phyloP scores from a whole-genome alignment of 208 protist genomes.

The Trypanosoma mega region DNA sequence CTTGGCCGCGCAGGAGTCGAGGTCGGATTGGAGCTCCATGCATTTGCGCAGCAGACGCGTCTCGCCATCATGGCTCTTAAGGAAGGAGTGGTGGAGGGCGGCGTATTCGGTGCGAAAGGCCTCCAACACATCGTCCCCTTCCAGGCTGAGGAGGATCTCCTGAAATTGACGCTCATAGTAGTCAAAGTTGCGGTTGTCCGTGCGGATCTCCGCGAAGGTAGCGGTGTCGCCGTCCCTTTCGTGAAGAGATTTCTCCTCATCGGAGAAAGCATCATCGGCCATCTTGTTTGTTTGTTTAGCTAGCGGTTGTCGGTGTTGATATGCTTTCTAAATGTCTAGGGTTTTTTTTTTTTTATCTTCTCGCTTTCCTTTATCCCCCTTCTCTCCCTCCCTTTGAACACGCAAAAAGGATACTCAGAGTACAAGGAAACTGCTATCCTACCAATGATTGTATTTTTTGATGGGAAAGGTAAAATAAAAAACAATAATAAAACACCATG shows the following conservation, averaged over 20 bases:
- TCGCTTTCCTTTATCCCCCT: neutral
- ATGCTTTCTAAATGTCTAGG: neutral
- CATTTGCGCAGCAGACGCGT: conserved; percentile 96
- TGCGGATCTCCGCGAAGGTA: conserved; percentile 52
- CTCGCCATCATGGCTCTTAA: conserved; percentile 97
- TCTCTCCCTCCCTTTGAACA: conserved; percentile 1
- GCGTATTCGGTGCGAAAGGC: conserved; percentile 96
- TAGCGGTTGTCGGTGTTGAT: no score
- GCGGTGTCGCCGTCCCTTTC: no score
- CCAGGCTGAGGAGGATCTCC: conserved; percentile 92
- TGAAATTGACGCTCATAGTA: conserved; percentile 94
- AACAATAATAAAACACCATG: no score
- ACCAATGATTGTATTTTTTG: no score
- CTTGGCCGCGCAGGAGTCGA: conserved; percentile 94
- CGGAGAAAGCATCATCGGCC: no score
- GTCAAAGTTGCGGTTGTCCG: conserved; percentile 77
- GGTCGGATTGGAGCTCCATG: conserved; percentile 93
- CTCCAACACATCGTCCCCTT: conserved; percentile 94
- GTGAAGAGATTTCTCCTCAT: no score
- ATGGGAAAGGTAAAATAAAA: no score
- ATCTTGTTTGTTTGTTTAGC: no score
- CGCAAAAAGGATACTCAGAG: no score
- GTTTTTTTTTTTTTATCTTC: conserved; percentile 3
- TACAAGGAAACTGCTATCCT: no score
- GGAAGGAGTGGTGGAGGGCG: conserved; percentile 95